Base-by-base conservation (phyloP, 495 filamentous ascomycete genomes). In the Articulospora tetracladia region DNA sequence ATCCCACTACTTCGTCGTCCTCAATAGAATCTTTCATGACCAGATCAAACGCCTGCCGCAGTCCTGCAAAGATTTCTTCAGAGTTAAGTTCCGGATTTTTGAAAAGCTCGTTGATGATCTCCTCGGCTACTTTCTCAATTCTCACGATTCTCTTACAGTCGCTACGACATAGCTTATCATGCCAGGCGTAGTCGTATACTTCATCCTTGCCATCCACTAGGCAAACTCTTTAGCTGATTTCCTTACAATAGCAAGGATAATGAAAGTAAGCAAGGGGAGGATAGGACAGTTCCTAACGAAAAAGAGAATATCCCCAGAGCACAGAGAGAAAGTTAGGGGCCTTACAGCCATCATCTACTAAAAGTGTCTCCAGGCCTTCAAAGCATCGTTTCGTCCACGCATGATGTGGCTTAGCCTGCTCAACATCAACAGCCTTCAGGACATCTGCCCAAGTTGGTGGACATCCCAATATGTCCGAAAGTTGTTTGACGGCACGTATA, bases 331-430 rank as follows among this genome's bases (percentile, higher is more conserved):
- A n/a, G n/a, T n/a, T n/a, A n/a, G n/a, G n/a, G n/a, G n/a, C n/a
- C n/a, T n/a, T n/a, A n/a, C n/a, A 69, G 1, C 91, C 84, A 73
- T 95, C 92, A 66, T 96, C 92, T 22, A 97, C 78, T 0, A 97
- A 77, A 7, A 93, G 74, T 1, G 82, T 82, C 65, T 93, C 84
- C n/a, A 87, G 90, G 39, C 90, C 91, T 7, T 83, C 70, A 19
- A 96, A 77, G 66, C 90, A 93, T 56, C 76, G 74, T 46, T 70
- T 80, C 13, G 83, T 69, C 74, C 91, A 84, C 20, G 73, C 83
- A 12, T 82, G 72, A 58, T 83, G 80, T 47, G 84, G 76, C 15
- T 82, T 76, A 50, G 77, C 66, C 25, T 82, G 77, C 64, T 80
- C 79, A 34, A 74, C 68, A 52, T 83, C 70, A 44, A 90, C 81